Conservation (phyloP, 2,329 filamentous ascomycete species). For the Fusarium stilboides region DNA sequence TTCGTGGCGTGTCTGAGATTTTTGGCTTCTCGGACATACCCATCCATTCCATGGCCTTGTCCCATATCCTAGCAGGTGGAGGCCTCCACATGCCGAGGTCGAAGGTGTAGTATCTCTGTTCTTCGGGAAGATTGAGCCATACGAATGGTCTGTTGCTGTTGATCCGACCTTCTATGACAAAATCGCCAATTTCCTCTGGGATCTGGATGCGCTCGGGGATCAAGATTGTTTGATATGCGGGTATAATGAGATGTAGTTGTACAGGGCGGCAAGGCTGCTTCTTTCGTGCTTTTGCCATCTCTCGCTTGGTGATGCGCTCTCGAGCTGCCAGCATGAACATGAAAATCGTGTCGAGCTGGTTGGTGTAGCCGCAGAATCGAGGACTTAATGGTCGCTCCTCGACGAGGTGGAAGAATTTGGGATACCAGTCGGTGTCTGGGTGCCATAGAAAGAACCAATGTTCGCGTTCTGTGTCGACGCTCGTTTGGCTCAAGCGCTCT, state of each 20-base stretch:
- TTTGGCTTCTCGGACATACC: slow-evolving; percentile 47
- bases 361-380: slow-evolving; percentile 58
- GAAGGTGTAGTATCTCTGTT: slow-evolving; percentile 52
- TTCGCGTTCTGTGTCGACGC: slow-evolving; percentile 49
- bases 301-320: slow-evolving; percentile 46
- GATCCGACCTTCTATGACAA: slow-evolving; percentile 58
- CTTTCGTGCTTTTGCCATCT: slow-evolving; percentile 45
- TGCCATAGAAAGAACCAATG: slow-evolving; percentile 61
- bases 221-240: slow-evolving; percentile 58
- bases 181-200: slow-evolving; percentile 56
- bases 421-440: slow-evolving; percentile 60
- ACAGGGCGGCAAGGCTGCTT: slow-evolving; percentile 43
- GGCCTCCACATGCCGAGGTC: slow-evolving; percentile 55
- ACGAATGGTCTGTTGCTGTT: slow-evolving; percentile 58
- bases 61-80: slow-evolving; percentile 48
- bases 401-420: slow-evolving; percentile 57
- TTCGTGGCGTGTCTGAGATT: slow-evolving; percentile 40
- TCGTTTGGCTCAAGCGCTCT: slow-evolving; percentile 55
- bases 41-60: slow-evolving; percentile 48
- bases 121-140: slow-evolving; percentile 57
- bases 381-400: slow-evolving; percentile 54
- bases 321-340: slow-evolving; percentile 58
- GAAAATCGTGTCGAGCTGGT: slow-evolving; percentile 59
- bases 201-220: slow-evolving; percentile 56
- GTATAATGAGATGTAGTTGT: slow-evolving; percentile 57